phyloP scores from a whole-genome alignment of 1,284 basidiomycete species.

The Termitomyces sp. region DNA sequence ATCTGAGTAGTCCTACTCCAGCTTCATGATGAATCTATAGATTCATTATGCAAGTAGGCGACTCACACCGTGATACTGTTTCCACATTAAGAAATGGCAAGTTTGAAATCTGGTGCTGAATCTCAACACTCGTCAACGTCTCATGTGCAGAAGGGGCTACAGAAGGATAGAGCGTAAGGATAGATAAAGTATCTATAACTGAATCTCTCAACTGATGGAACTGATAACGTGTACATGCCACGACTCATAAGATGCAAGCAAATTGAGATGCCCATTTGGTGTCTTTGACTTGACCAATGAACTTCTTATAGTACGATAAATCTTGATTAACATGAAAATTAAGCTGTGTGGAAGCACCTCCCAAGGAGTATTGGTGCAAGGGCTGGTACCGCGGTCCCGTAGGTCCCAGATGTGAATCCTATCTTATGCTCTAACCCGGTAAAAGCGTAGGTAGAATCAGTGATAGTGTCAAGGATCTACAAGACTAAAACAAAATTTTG shows the following conservation, averaged over 20 bases:
- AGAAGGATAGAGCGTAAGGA: constrained; percentile 18
- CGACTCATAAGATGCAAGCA: background rate
- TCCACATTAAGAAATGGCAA: constrained; percentile 14
- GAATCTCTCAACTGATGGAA: constrained; percentile 15
- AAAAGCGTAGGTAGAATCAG: background rate
- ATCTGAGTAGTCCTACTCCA: constrained; percentile 12
- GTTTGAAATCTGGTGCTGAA: constrained; percentile 13
- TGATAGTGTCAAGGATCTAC: constrained; percentile 3
- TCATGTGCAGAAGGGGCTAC: constrained; percentile 16
- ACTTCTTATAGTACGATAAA: background rate
- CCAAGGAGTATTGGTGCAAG: background rate
- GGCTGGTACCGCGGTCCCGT: background rate
- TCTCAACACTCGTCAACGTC: constrained; percentile 11
- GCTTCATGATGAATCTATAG: constrained; percentile 17
- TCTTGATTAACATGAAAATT: background rate
- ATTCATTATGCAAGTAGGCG: constrained; percentile 14
- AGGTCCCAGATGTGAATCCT: background rate
- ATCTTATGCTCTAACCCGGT: background rate
- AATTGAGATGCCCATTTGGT: constrained; percentile 13
- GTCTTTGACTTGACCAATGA: background rate
- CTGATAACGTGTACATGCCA: constrained; percentile 17
- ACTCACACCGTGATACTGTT: constrained; percentile 16
- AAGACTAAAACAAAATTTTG: background rate
- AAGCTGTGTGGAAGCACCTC: background rate
- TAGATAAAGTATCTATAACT: constrained; percentile 15